Base-by-base conservation (phyloP, 768 basidiomycete species). In the Rhizopogon sp. region DNA sequence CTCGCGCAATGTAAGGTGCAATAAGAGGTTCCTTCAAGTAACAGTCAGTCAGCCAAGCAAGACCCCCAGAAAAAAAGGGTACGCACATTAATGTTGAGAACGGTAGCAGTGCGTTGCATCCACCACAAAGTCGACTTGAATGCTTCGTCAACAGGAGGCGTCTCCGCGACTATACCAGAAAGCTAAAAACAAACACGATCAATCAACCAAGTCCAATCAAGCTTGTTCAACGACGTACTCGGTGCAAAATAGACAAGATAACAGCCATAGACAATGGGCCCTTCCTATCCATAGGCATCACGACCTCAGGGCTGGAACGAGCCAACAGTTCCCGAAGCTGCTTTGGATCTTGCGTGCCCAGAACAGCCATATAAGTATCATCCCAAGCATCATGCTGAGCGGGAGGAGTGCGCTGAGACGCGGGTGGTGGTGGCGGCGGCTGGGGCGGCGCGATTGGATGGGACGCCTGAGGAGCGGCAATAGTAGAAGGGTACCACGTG, bases 111-210 rank as follows among this genome's bases (percentile, higher is more conserved):
- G 53, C 90, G 84, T 65, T 92, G 88, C 60, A 93, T 72, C 90
- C 90, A 93, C 90, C 91, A 92, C 54, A 93, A 72, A 6, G 87
- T 82, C 13, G 80, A 82, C 71, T 91, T 91, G 79, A 91, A 92
- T 5, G 79, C 70, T 62, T 93, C 91, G 57, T 93, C 90, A 46
- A 79, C 77, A 9, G 90, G 88, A 6, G 87, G 79, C 3, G 81
- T 84, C 66, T 92, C 89, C 41, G 85, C 84, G 43, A 92, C 79
- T 56, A 87, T 79, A 29, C 82, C 78, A 55, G 90, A 83, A 33
- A 93, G 78, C 89, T 92, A 67, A 2, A 50, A 25, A 56, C 3
- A 50, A n/a, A 53, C 42, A 20, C 8, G 6, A 14, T 49, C 6
- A 62, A 54, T 55, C 43, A 60, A 10, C 6, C 13, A 39, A 16